Evolutionary conservation across 2,329 filamentous ascomycete species (phyloP).

Genomic region (Tolypocladium album): DNA sequence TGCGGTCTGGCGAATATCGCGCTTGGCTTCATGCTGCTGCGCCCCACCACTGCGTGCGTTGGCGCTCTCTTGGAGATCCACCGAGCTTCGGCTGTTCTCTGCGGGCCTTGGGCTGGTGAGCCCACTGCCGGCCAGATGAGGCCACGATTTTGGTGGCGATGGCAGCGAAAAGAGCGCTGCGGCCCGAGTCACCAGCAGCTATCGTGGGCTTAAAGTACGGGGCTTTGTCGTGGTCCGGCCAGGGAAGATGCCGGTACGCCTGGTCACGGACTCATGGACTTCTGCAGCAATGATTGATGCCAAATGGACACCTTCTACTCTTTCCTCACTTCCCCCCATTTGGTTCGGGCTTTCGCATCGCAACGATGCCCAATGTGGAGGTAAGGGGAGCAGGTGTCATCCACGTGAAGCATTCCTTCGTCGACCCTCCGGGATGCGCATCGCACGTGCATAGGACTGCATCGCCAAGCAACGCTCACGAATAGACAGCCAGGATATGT

Average conservation of each 20-base stretch:
- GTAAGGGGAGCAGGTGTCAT: neutral
- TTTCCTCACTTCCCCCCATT: neutral
- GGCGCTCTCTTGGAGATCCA: neutral
- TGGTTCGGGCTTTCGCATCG: neutral
- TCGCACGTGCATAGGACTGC: neutral
- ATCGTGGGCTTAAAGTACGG: no score
- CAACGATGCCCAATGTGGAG: neutral
- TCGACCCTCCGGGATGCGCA: neutral
- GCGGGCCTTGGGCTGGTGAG: neutral
- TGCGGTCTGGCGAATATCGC: neutral
- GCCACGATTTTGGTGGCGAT: neutral
- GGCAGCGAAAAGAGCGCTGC: neutral
- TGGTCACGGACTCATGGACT: neutral
- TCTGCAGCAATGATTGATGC: no score
- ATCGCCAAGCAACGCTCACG: neutral
- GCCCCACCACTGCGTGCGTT: neutral
- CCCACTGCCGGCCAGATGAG: no score
- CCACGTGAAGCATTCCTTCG: neutral
- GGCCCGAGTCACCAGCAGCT: neutral
- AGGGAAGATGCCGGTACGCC: neutral
- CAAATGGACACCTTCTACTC: no score
- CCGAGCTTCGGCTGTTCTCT: neutral
- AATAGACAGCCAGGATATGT: no score
- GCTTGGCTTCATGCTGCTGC: neutral
- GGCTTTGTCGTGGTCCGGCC: no score